Evolutionary conservation across 805 yeast genomes (phyloP).

Genomic region (Jamesozyma spencerorum): DNA sequence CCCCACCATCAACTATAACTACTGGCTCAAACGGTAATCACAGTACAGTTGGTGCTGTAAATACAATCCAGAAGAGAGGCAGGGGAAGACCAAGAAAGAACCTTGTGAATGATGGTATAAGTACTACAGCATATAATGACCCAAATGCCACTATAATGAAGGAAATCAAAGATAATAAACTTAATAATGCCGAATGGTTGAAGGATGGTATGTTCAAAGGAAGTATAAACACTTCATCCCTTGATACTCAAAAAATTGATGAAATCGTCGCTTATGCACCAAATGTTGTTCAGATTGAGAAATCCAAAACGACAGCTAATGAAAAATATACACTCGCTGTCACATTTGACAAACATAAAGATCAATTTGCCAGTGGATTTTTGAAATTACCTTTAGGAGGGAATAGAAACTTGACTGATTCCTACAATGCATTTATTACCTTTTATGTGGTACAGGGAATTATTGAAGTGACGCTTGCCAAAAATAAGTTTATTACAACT

Average conservation of each 20-base stretch:
- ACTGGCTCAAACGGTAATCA: background rate
- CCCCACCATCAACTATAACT: background rate
- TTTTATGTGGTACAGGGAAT: constrained; percentile 69
- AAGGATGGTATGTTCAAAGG: constrained; percentile 23
- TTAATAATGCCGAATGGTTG: constrained; percentile 23
- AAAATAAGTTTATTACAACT: constrained; percentile 48
- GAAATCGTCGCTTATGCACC: constrained; percentile 56
- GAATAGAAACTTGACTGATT: constrained; percentile 53
- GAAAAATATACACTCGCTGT: constrained; percentile 55
- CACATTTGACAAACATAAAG: constrained; percentile 53
- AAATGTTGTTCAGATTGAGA: constrained; percentile 39
- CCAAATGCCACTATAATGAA: constrained; percentile 17
- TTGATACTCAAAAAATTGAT: constrained; percentile 13
- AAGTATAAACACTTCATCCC: constrained; percentile 22
- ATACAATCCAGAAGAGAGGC: too few species aligned
- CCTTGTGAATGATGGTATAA: background rate
- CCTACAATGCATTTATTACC: constrained; percentile 50
- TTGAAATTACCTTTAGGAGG: constrained; percentile 55
- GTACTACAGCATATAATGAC: constrained; percentile 3
- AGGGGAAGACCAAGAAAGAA: constrained; percentile 23
- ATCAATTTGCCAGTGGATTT: constrained; percentile 64
- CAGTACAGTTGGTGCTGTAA: too few species aligned
- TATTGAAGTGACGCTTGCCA: constrained; percentile 56
- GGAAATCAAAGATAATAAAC: constrained; percentile 17
- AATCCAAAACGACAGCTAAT: constrained; percentile 32